Conservation (phyloP, 2,329 filamentous ascomycete genomes). For the Fusarium domesticum region DNA sequence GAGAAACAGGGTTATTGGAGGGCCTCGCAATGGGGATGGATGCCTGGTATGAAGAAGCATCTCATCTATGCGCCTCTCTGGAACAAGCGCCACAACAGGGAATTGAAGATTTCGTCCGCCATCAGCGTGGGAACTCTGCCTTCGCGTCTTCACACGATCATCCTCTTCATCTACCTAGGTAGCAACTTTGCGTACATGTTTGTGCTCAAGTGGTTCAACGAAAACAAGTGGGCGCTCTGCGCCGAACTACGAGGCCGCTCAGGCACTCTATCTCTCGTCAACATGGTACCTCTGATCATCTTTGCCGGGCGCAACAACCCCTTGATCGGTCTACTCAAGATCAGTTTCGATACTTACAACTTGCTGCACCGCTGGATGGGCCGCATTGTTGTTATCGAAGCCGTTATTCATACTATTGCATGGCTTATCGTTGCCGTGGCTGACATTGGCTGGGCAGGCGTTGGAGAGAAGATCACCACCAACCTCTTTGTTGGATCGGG, state of each 20-base stretch:
- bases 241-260: conserved; percentile 84
- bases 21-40: conserved; percentile 55
- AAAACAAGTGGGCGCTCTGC: conserved; percentile 61
- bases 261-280: conserved; percentile 79
- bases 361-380: conserved; percentile 70
- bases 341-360: conserved; percentile 97
- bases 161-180: conserved; percentile 55
- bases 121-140: conserved; percentile 62
- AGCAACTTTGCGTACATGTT: conserved; percentile 64
- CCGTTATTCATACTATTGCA: conserved; percentile 64
- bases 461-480: conserved; percentile 51
- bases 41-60: conserved; percentile 61
- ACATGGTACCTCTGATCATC: conserved; percentile 88
- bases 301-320: conserved; percentile 92
- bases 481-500: conserved; percentile 66
- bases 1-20: conserved; percentile 60
- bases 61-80: conserved; percentile 60
- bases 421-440: conserved; percentile 72
- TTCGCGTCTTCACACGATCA: conserved; percentile 58
- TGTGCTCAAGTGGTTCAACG: conserved; percentile 55
- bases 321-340: conserved; percentile 73
- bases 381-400: conserved; percentile 67
- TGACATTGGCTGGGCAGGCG: conserved; percentile 59
- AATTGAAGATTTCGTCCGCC: conserved; percentile 60
- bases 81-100: conserved; percentile 65